Base-by-base conservation (phyloP, 169 alveolate genomes). In the Eimeria praecox region DNA sequence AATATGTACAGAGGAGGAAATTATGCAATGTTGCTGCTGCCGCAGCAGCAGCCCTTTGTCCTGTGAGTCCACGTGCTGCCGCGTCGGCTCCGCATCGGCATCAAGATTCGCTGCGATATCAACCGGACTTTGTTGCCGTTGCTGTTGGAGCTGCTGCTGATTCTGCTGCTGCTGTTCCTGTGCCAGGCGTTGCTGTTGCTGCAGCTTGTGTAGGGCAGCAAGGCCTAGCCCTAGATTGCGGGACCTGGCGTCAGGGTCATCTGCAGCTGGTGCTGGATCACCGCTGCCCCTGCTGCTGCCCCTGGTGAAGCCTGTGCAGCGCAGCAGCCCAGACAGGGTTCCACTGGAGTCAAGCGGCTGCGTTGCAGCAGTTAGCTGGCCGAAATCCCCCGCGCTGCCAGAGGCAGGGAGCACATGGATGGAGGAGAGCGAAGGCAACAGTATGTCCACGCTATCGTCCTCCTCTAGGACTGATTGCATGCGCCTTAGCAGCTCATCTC, bases 151-250 rank as follows among this genome's bases (percentile, higher is more conserved):
- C 69, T 42, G 18, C 77, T 27, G 52, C 30, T 83, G 52, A 49
- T 52, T 52, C 52, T 83, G 46, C 75, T 83, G 66, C 42, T 82
- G 90, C 90, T 46, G 91, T 64, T 54, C 56, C 59, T 83, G 91
- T 18, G 71, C 91, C 73, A 52, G 20, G 56, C 71, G 77, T 49
- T 52, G 71, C 77, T 33, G 91, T 64, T 54, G 91, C 75, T 83
- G 91, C 77, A 83, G 71, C 75, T 83, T 83, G 49, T 83, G 91
- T n/a, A 83, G 30, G 62, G 91, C 91, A 83, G 91, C 91, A 54
- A 83, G 91, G 14, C 91, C 91, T 40, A 83, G 54, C 52, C 91
- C 91, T 5, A 83, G 62, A 54, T 83, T 83, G 49, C 91, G 91
- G 33, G 91, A 83, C 52, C 91, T n/a, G 56, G 75, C 75, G 30